Conservation (phyloP, 2,329 filamentous ascomycete species). For the Sclerotinia nivalis region DNA sequence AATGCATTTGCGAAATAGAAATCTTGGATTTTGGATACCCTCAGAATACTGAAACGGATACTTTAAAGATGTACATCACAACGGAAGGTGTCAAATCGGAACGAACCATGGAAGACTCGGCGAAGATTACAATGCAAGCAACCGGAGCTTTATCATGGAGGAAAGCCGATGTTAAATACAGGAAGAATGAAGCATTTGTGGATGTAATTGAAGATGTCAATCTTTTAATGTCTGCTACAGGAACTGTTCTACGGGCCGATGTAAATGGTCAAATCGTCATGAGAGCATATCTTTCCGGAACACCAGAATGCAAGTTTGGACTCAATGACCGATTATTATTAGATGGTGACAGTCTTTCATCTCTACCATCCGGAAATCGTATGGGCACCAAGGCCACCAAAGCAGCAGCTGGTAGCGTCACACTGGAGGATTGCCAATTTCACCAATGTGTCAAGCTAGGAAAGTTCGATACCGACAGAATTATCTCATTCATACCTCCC, state of each 20-base stretch:
- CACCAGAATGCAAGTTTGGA: slow-evolving; percentile 97
- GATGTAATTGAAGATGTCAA: slow-evolving; percentile 99
- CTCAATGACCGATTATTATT: slow-evolving; percentile 92
- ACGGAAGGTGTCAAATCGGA: slow-evolving; percentile 98
- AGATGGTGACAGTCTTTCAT: slow-evolving; percentile 70
- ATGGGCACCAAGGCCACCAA: slow-evolving; percentile 87
- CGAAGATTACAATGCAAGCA: slow-evolving; percentile 98
- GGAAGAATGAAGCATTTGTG: slow-evolving; percentile 99
- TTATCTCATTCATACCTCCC: slow-evolving; percentile 95
- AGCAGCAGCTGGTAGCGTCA: slow-evolving; percentile 92
- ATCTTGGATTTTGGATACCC: slow-evolving; percentile 99
- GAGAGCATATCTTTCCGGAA: slow-evolving; percentile 95
- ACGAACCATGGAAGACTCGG: slow-evolving; percentile 82
- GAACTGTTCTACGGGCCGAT: slow-evolving; percentile 90
- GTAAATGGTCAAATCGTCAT: slow-evolving; percentile 98
- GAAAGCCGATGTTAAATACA: slow-evolving; percentile 95
- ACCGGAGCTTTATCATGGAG: slow-evolving; percentile 97
- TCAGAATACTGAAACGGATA: slow-evolving; percentile 98
- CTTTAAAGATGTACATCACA: slow-evolving; percentile 99
- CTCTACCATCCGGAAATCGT: slow-evolving; percentile 71
- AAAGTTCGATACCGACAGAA: slow-evolving; percentile 93
- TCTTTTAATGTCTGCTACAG: slow-evolving; percentile 96
- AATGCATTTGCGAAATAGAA: slow-evolving; percentile 55
- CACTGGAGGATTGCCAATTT: slow-evolving; percentile 96
- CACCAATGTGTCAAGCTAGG: slow-evolving; percentile 98